phyloP scores from a whole-genome alignment of 2,329 filamentous ascomycete species.

The Colletotrichum noveboracense region DNA sequence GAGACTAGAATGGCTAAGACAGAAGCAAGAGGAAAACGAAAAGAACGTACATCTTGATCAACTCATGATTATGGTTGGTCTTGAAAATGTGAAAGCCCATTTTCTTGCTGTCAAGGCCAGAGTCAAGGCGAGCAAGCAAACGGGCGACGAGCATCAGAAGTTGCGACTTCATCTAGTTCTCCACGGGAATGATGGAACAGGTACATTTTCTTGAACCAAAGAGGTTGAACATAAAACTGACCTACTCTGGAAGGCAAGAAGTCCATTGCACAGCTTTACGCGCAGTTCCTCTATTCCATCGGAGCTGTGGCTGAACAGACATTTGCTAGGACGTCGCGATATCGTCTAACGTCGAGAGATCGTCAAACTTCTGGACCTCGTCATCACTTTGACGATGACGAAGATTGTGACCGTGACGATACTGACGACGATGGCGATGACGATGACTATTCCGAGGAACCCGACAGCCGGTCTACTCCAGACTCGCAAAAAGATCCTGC shows the following conservation, averaged over 20 bases:
- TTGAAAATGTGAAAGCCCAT: constrained; percentile 45
- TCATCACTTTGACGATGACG: no score
- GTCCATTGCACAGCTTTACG: constrained; percentile 63
- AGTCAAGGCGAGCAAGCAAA: background rate
- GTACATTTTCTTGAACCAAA: background rate
- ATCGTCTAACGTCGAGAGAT: no score
- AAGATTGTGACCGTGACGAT: no score
- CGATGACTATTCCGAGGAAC: no score
- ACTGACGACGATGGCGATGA: no score
- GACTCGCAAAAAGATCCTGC: no score
- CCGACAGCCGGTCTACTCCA: no score
- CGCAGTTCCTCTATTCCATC: constrained; percentile 48
- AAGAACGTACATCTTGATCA: constrained; percentile 60
- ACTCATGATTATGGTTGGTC: constrained; percentile 66
- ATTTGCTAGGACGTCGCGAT: constrained; percentile 25
- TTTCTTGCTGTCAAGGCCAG: background rate
- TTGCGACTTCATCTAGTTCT: background rate
- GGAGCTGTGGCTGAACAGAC: background rate
- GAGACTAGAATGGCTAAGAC: constrained; percentile 36
- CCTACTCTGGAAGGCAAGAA: constrained; percentile 52
- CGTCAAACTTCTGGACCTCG: no score
- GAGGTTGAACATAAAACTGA: background rate
- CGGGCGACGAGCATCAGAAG: background rate
- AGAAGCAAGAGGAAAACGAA: constrained; percentile 51
- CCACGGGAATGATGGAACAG: background rate